phyloP scores from a whole-genome alignment of 345 rosid species.

The Sonneratia caseolaris region DNA sequence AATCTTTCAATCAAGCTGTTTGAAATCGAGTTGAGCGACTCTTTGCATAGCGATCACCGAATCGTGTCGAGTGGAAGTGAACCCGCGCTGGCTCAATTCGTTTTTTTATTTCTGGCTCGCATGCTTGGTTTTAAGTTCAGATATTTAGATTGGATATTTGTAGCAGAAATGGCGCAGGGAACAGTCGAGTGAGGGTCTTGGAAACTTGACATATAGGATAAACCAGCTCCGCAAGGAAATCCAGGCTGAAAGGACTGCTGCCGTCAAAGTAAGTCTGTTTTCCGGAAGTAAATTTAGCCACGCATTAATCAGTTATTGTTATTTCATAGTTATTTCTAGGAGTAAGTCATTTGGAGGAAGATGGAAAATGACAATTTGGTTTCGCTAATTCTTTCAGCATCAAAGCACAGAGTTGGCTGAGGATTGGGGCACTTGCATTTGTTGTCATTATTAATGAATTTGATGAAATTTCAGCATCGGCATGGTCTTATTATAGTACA shows the following conservation, averaged over 20 bases:
- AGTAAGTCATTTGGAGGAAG: neutral
- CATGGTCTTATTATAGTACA: neutral
- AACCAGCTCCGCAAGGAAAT: constrained; percentile 67
- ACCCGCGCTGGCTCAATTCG: neutral
- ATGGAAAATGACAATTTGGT: neutral
- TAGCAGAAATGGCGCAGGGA: constrained; percentile 51
- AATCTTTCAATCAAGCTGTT: neutral
- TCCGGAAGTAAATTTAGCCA: neutral
- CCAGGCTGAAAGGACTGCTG: constrained; percentile 58
- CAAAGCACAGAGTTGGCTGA: neutral
- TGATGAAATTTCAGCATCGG: neutral
- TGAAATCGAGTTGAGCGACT: neutral
- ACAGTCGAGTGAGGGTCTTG: constrained; percentile 27
- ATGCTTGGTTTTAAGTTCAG: neutral
- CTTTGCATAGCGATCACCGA: neutral
- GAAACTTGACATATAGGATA: constrained; percentile 51
- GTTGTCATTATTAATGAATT: neutral
- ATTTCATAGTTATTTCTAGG: neutral
- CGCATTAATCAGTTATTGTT: neutral
- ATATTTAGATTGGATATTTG: constrained; percentile 1
- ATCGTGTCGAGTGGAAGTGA: neutral
- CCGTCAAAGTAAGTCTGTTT: constrained; percentile 41
- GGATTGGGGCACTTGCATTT: neutral
- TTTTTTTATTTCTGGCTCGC: neutral
- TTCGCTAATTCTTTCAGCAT: neutral